phyloP scores from a whole-genome alignment of 1,139 yeast genomes.

The Blastobotrys ciferrii region DNA sequence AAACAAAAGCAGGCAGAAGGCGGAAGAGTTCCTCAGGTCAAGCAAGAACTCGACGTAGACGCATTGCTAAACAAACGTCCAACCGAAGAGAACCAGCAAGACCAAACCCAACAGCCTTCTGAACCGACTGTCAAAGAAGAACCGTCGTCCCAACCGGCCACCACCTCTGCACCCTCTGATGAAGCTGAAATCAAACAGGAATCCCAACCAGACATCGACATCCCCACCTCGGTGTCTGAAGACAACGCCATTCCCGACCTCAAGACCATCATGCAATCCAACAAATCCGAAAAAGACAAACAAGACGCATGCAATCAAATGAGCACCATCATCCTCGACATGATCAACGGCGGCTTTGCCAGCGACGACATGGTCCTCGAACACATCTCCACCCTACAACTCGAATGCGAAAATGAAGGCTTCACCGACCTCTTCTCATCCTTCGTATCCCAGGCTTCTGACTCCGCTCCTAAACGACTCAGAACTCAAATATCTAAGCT shows the following conservation, averaged over 20 bases:
- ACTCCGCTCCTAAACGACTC: conserved; percentile 7
- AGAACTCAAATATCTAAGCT: neutral
- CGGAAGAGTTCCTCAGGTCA: conserved; percentile 10
- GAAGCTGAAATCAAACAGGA: neutral
- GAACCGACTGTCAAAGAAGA: neutral
- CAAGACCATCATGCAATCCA: conserved; percentile 7
- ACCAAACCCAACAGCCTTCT: neutral
- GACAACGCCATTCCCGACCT: conserved; percentile 12
- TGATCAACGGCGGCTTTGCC: conserved; percentile 83
- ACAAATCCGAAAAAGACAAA: neutral
- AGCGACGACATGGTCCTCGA: conserved; percentile 82
- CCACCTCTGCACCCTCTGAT: neutral
- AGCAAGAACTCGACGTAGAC: conserved; percentile 23
- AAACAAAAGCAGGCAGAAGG: conserved; percentile 18
- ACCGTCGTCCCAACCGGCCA: neutral
- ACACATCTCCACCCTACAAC: conserved; percentile 6
- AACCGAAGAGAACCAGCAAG: too few species aligned
- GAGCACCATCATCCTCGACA: conserved; percentile 38
- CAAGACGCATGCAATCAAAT: conserved; percentile 7
- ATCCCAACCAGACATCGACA: neutral
- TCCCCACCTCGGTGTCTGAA: conserved; percentile 2
- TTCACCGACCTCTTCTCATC: neutral
- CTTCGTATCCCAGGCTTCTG: neutral
- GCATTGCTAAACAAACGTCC: conserved; percentile 16
- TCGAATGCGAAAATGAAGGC: conserved; percentile 6